Base-by-base conservation (phyloP, 495 filamentous ascomycete genomes). In the Letharia lupina region DNA sequence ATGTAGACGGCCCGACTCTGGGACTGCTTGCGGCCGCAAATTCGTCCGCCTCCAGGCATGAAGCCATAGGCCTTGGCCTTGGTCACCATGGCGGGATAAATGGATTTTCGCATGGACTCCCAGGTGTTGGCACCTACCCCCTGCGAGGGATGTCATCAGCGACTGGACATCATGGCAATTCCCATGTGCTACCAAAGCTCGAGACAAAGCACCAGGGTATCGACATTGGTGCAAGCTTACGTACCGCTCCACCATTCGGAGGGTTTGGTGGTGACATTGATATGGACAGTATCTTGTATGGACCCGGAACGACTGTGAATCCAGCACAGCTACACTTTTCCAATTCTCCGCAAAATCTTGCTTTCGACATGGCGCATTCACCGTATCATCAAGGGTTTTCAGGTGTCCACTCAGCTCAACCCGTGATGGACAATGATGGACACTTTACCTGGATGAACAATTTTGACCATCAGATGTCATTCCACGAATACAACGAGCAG, bases 321-420 rank as follows among this genome's bases (percentile, higher is more conserved):
- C 94, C 94, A 23, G 92, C 93, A 68, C 93, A 96, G 71, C 84
- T 99, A 61, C 93, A 98, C 75, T 94, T 94, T 73, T 90, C 83
- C 72, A 90, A 91, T 72, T 91, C 91, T 18, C 91, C 91, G 33
- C 87, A 86, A 61, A 83, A 82, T 48, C 87, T 87, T 80, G 81
- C 83, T 20, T 76, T 91, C 57, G 90, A 92, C 66, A 33, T 33
- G 52, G 79, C 88, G 35, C 80, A 85, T 11, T 93, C 91, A 41
- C 89, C 90, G 5, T 93, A 89, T 73, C 80, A 83, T 28, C 85
- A 84, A 65, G 85, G 81, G 61, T 84, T 87, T 71, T 79, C 83
- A 60, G 84, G 84, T 62, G 79, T 91, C 77, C 74, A 73, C 45
- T 73, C 70, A 58, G 75, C 74, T 63, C 79, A 78, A 65, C 73